These are phyloP conservation scores for Fennellomyces sp. DNA, from an alignment of 371 early-diverging fungal genomes.

Conservation along the genomic window DNA sequence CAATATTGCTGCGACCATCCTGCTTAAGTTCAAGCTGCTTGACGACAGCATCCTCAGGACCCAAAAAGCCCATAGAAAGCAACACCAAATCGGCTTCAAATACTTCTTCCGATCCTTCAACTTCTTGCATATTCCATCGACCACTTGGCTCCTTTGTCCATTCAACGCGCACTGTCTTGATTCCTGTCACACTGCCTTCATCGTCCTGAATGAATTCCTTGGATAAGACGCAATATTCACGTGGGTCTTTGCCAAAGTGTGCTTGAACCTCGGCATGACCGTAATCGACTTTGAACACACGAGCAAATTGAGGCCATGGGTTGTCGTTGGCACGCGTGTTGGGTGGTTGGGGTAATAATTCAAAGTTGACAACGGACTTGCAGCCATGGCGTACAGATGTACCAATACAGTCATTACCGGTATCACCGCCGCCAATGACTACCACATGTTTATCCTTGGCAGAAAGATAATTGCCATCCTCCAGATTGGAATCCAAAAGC, in stretches of 20 bases:
- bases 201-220: slow-evolving; percentile 93
- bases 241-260: slow-evolving; percentile 92
- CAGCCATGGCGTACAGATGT: slow-evolving; percentile 94
- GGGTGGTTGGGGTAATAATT: slow-evolving; percentile 92
- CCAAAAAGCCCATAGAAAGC: slow-evolving; percentile 96
- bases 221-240: slow-evolving; percentile 91
- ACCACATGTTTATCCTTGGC: slow-evolving; percentile 94
- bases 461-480: slow-evolving; percentile 75
- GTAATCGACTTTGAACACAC: slow-evolving; percentile 93
- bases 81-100: slow-evolving; percentile 91
- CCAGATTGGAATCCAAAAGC: slow-evolving; percentile 78
- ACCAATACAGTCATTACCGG: slow-evolving; percentile 96
- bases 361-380: slow-evolving; percentile 92
- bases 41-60: slow-evolving; percentile 87
- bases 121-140: slow-evolving; percentile 88
- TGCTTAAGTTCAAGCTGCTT: slow-evolving; percentile 79
- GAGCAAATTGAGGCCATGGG: slow-evolving; percentile 97
- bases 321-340: slow-evolving; percentile 80
- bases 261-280: slow-evolving; percentile 91
- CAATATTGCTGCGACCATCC: slow-evolving; percentile 77
- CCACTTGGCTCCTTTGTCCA: slow-evolving; percentile 85
- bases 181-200: slow-evolving; percentile 83
- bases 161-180: slow-evolving; percentile 93
- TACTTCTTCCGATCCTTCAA: slow-evolving; percentile 81
- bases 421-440: slow-evolving; percentile 98